Evolutionary conservation across 345 rosid genomes (phyloP).

Genomic region (Fremontodendron californicum): DNA sequence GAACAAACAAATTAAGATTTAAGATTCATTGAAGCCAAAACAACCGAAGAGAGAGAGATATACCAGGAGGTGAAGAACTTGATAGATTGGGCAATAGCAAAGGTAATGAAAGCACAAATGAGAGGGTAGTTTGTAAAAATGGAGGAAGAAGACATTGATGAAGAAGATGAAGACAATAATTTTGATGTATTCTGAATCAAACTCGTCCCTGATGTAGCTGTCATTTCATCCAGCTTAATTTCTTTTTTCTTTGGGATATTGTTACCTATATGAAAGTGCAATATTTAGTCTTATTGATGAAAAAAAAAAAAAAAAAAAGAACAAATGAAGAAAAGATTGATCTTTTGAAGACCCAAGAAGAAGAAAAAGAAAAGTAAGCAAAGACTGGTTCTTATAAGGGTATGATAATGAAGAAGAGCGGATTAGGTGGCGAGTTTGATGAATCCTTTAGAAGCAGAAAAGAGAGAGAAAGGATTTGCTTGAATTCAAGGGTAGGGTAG

Average conservation of each 20-base stretch:
- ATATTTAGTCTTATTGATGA: neutral
- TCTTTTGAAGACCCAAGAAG: neutral
- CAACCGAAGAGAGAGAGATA: neutral
- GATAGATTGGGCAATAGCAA: conserved; percentile 58
- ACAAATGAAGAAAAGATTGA: neutral
- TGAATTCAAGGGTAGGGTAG: neutral
- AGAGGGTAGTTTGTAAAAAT: conserved; percentile 60
- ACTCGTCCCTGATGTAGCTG: conserved; percentile 23
- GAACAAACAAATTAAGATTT: conserved; percentile 6
- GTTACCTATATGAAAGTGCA: neutral
- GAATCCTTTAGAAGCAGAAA: neutral
- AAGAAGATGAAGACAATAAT: conserved; percentile 30
- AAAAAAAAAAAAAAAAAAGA: neutral
- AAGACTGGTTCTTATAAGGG: neutral
- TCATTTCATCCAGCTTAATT: conserved; percentile 28
- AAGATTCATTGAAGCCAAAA: neutral
- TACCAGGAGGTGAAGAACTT: conserved; percentile 76
- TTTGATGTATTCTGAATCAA: neutral
- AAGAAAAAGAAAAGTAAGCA: neutral
- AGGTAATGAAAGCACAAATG: conserved; percentile 49
- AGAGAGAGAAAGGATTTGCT: neutral
- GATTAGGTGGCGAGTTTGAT: conserved; percentile 15
- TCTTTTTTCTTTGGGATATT: conserved; percentile 8
- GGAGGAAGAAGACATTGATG: conserved; percentile 33
- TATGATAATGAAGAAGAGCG: conserved; percentile 7